phyloP scores from a whole-genome alignment of 2,329 filamentous ascomycete genomes.

The Phialophora tarda region DNA sequence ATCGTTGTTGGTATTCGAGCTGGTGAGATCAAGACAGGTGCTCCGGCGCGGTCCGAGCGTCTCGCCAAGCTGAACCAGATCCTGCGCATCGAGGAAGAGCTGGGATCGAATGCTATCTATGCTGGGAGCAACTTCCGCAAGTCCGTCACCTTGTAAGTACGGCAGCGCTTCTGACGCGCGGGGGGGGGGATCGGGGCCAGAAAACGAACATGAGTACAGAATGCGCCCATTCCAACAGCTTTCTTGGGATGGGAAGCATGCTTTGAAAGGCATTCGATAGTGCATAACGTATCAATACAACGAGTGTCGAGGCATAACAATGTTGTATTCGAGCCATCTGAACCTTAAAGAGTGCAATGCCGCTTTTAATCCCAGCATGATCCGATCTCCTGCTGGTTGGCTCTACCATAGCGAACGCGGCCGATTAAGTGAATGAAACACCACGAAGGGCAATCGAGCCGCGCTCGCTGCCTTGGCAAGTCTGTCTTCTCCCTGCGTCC shows the following conservation, averaged over 20 bases:
- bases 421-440: neutral
- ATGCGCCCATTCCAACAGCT: neutral
- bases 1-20: slow-evolving; percentile 95
- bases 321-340: neutral
- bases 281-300: neutral
- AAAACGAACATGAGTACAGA: neutral
- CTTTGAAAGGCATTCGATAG: neutral
- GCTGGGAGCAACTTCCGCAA: slow-evolving; percentile 92
- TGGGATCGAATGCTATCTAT: slow-evolving; percentile 88
- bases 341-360: neutral
- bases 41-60: slow-evolving; percentile 94
- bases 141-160: slow-evolving; percentile 78
- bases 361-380: neutral
- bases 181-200: neutral
- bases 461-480: neutral
- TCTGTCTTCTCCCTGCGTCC: neutral
- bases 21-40: slow-evolving; percentile 99
- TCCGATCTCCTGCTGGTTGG: neutral
- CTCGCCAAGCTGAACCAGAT: slow-evolving; percentile 99
- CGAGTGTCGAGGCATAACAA: neutral
- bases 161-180: neutral
- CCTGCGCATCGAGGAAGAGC: slow-evolving; percentile 98
- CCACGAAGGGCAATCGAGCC: neutral
- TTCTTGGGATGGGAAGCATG: neutral
- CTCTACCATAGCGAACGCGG: neutral